phyloP scores from a whole-genome alignment of 352 stramenopile genomes.

The Globisporangium alternatum region DNA sequence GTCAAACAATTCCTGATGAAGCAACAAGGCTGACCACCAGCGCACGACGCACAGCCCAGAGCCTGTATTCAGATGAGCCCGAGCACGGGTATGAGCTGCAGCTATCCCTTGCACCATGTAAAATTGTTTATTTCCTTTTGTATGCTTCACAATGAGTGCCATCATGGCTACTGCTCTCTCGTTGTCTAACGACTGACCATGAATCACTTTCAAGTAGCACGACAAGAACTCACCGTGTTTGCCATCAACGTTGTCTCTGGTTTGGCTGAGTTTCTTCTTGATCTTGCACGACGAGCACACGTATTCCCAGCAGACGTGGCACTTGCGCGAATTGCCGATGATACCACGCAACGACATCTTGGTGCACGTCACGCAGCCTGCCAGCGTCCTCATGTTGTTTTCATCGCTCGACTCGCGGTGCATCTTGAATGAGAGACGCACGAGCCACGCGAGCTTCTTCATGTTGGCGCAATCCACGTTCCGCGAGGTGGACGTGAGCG shows the following conservation, averaged over 20 bases:
- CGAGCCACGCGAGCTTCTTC: conserved; percentile 37
- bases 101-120: neutral
- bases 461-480: conserved; percentile 27
- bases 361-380: conserved; percentile 15
- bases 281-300: conserved; percentile 26
- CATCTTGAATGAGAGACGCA: conserved; percentile 9
- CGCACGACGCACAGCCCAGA: neutral
- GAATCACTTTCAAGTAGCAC: neutral
- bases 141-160: neutral
- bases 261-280: conserved; percentile 22
- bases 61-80: neutral
- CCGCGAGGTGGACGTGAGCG: conserved; percentile 28
- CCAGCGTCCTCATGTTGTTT: conserved; percentile 9
- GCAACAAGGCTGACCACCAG: neutral
- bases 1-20: neutral
- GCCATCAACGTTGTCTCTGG: neutral
- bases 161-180: neutral
- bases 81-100: neutral
- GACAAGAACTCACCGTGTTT: neutral
- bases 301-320: conserved; percentile 26
- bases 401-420: conserved; percentile 15
- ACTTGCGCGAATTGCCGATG: conserved; percentile 14
- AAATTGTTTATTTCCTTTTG: neutral
- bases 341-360: neutral
- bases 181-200: neutral